These are phyloP conservation scores for Gossypium australe DNA, from an alignment of 345 rosid species.

Conservation along the genomic window DNA sequence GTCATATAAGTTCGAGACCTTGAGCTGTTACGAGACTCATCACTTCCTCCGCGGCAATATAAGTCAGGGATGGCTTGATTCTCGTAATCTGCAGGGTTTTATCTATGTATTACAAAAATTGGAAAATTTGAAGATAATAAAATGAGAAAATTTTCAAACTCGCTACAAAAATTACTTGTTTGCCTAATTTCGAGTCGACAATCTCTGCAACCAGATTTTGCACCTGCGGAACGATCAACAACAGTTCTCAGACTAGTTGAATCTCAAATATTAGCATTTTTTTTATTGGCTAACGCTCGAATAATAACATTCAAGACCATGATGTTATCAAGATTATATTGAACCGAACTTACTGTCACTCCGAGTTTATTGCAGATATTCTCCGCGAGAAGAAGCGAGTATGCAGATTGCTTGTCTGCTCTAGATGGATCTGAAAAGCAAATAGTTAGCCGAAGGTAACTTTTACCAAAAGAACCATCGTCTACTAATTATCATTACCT, in stretches of 20 bases:
- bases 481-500: constrained; percentile 37
- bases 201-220: constrained; percentile 94
- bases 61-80: constrained; percentile 79
- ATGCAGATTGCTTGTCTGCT: constrained; percentile 93
- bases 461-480: constrained; percentile 10
- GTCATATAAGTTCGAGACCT: constrained; percentile 40
- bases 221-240: constrained; percentile 39
- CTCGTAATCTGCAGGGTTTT: constrained; percentile 53
- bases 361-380: constrained; percentile 82
- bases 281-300: not conserved
- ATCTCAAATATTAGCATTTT: not conserved
- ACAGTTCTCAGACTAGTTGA: not conserved
- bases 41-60: constrained; percentile 89
- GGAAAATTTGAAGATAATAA: not conserved
- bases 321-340: not conserved
- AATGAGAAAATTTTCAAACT: constrained; percentile 10
- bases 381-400: constrained; percentile 89
- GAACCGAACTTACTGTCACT: constrained; percentile 46
- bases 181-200: constrained; percentile 83
- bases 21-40: constrained; percentile 99
- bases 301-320: not conserved
- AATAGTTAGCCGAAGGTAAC: constrained; percentile 16
- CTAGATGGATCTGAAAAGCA: constrained; percentile 64
- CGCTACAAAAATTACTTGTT: constrained; percentile 50
- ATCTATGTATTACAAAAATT: not conserved